Evolutionary conservation across 768 basidiomycete species (phyloP).

Genomic region (Stropharia rugosoannulata): DNA sequence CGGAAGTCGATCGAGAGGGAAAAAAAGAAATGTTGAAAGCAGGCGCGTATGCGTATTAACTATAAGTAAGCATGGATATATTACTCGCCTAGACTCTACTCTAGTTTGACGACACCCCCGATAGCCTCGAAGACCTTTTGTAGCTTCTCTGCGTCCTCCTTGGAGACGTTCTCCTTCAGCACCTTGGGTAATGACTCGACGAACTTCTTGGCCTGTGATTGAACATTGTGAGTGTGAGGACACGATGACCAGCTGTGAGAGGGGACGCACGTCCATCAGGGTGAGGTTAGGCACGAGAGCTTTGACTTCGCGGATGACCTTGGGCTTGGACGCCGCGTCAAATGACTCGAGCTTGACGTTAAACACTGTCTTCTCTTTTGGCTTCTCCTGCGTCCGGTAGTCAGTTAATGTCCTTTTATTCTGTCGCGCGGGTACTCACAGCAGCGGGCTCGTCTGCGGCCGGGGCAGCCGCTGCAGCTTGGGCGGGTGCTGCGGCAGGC

Average conservation of each 20-base stretch:
- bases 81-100: constrained; percentile 41
- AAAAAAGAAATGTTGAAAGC: no score
- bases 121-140: constrained; percentile 86
- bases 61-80: constrained; percentile 18
- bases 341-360: constrained; percentile 94
- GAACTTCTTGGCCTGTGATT: constrained; percentile 92
- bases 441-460: constrained; percentile 63
- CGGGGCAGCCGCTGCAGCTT: constrained; percentile 54
- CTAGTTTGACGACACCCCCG: constrained; percentile 85
- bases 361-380: constrained; percentile 98
- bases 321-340: constrained; percentile 88
- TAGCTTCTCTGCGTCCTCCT: constrained; percentile 98
- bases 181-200: constrained; percentile 93
- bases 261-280: constrained; percentile 83
- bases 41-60: constrained; percentile 13
- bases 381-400: constrained; percentile 66
- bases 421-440: constrained; percentile 37
- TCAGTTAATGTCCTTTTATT: neutral
- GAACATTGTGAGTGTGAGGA: constrained; percentile 4
- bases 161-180: constrained; percentile 91
- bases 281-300: constrained; percentile 93
- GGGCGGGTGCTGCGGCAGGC: constrained; percentile 68
- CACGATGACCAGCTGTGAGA: neutral
- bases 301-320: constrained; percentile 98
- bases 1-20: no score